Evolutionary conservation across 2,329 filamentous ascomycete species (phyloP).

Genomic region (Hysterium pulicare): DNA sequence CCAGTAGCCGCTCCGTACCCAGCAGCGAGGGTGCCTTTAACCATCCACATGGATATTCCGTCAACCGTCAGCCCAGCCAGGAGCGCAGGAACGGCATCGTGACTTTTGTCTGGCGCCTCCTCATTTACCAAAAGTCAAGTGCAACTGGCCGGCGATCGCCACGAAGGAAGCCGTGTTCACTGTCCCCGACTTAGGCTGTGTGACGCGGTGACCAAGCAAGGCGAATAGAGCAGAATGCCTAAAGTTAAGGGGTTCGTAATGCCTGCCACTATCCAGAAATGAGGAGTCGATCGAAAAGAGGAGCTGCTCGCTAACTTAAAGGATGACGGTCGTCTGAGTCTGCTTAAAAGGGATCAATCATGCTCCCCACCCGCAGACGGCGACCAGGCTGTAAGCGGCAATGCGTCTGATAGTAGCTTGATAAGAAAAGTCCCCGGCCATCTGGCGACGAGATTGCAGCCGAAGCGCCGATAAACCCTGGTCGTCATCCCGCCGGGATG

Average conservation of each 20-base stretch:
- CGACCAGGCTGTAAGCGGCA: conserved; percentile 28
- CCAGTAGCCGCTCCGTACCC: not conserved
- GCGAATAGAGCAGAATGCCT: not conserved
- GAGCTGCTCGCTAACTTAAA: conserved; percentile 3
- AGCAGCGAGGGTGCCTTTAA: not conserved
- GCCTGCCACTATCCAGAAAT: conserved; percentile 5
- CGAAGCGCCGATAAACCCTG: conserved; percentile 34
- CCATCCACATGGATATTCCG: not conserved
- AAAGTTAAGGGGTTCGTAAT: conserved; percentile 3
- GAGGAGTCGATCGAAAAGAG: conserved; percentile 4
- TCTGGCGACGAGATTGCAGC: conserved; percentile 33
- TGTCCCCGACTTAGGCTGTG: conserved; percentile 1
- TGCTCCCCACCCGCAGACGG: conserved; percentile 14
- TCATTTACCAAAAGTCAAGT: too few relatives aligned
- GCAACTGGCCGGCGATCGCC: too few relatives aligned
- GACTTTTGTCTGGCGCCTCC: not conserved
- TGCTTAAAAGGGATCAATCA: not conserved
- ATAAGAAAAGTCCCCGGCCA: conserved; percentile 24
- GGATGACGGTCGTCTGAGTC: conserved; percentile 5
- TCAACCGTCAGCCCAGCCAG: not conserved
- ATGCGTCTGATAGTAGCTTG: conserved; percentile 27
- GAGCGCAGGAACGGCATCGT: not conserved
- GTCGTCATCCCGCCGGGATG: conserved; percentile 25
- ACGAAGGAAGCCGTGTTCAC: not conserved
- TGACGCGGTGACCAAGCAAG: conserved; percentile 2